Conservation (phyloP, 306 rosid genomes). For the Macrotyloma uniflorum region DNA sequence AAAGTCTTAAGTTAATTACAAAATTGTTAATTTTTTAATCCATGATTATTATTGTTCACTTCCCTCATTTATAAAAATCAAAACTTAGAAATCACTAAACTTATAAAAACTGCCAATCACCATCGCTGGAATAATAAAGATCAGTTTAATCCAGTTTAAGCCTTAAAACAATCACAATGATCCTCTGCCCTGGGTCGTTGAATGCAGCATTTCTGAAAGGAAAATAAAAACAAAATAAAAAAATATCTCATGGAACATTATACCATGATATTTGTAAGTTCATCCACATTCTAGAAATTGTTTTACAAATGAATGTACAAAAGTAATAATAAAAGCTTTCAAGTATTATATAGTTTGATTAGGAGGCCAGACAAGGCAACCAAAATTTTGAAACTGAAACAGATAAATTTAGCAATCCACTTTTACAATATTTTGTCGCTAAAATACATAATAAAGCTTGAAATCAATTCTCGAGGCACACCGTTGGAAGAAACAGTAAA, state of each 20-base stretch:
- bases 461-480: neutral
- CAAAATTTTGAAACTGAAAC: conserved; percentile 32
- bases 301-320: neutral
- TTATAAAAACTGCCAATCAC: neutral
- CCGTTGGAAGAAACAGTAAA: conserved; percentile 25
- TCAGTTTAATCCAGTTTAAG: neutral
- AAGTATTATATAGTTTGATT: conserved; percentile 14
- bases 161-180: neutral
- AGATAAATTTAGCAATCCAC: conserved; percentile 37
- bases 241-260: neutral
- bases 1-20: too few relatives aligned
- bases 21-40: too few relatives aligned
- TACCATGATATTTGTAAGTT: neutral
- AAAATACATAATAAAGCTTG: conserved; percentile 34
- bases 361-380: conserved; percentile 25
- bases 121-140: neutral
- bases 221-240: neutral
- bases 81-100: too few relatives aligned
- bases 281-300: conserved; percentile 23
- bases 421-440: conserved; percentile 13
- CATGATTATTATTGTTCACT: too few relatives aligned
- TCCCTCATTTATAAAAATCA: too few relatives aligned
- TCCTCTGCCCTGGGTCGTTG: neutral
- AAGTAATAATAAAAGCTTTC: conserved; percentile 1
- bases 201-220: conserved; percentile 4